Conservation (phyloP, 129 eudicot genomes). For the Glebionis coronaria region DNA sequence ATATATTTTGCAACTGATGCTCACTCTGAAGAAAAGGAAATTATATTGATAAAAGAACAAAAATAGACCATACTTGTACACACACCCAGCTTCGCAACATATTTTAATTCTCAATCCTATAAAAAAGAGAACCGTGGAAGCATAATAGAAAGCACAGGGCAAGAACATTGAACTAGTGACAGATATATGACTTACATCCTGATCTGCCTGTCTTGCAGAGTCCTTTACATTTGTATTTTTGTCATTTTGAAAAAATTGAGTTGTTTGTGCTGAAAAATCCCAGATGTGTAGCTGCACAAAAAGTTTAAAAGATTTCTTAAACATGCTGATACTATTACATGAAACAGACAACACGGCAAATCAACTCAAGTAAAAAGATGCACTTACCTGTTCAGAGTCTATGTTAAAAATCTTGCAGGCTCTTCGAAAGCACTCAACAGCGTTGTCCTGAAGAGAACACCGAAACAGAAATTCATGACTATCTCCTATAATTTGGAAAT, state of each 20-base stretch:
- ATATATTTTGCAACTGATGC: constrained; percentile 4
- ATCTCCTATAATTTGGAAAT: constrained; percentile 7
- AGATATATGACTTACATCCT: constrained; percentile 65
- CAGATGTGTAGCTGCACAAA: constrained; percentile 77
- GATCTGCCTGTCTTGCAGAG: constrained; percentile 61
- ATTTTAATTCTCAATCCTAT: constrained; percentile 7
- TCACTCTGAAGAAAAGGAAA: constrained; percentile 10
- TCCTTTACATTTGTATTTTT: constrained; percentile 52
- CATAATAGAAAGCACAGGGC: not conserved
- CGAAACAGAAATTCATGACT: constrained; percentile 5
- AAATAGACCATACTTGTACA: constrained; percentile 9
- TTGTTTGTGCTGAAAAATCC: constrained; percentile 91
- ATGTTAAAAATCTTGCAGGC: constrained; percentile 89
- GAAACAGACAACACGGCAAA: not conserved
- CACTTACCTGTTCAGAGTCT: constrained; percentile 76
- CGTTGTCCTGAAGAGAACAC: constrained; percentile 63
- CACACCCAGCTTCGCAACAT: not conserved
- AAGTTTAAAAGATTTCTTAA: constrained; percentile 16
- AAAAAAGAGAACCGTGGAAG: constrained; percentile 8
- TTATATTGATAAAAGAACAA: not conserved
- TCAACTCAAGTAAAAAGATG: constrained; percentile 7
- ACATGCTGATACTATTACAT: constrained; percentile 6
- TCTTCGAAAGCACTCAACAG: constrained; percentile 82
- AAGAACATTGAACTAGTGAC: constrained; percentile 6
- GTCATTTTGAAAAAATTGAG: constrained; percentile 49